Evolutionary conservation across 2,329 filamentous ascomycete species (phyloP).

Genomic region (Exutisphaerella laricina): DNA sequence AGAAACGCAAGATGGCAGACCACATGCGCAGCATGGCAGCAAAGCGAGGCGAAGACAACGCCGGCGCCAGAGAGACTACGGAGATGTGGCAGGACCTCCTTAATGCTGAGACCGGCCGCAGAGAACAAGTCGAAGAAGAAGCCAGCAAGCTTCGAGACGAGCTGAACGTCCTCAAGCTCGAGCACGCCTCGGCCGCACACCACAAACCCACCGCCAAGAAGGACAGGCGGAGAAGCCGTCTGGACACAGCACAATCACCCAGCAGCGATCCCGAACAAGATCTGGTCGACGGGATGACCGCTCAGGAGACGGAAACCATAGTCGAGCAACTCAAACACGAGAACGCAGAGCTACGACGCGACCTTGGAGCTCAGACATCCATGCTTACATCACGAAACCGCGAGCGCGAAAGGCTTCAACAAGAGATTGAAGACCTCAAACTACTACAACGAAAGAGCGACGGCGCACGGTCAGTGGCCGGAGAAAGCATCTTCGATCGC

Average conservation of each 20-base stretch:
- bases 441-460: slow-evolving; percentile 72
- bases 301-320: slow-evolving; percentile 45
- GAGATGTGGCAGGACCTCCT: slow-evolving; percentile 95
- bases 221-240: slow-evolving; percentile 30
- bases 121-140: slow-evolving; percentile 87
- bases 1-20: slow-evolving; percentile 81
- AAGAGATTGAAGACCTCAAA: slow-evolving; percentile 96
- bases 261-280: slow-evolving; percentile 34
- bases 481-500: slow-evolving; percentile 90
- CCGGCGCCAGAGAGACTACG: slow-evolving; percentile 42
- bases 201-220: slow-evolving; percentile 27
- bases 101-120: slow-evolving; percentile 80
- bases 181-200: slow-evolving; percentile 32
- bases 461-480: slow-evolving; percentile 53
- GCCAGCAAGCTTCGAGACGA: slow-evolving; percentile 80
- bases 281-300: slow-evolving; percentile 33
- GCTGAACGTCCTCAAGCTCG: slow-evolving; percentile 50
- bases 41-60: slow-evolving; percentile 27
- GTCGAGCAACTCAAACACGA: slow-evolving; percentile 92
- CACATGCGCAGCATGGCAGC: slow-evolving; percentile 59
- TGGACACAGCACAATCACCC: slow-evolving; percentile 26
- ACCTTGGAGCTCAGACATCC: slow-evolving; percentile 91
- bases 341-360: slow-evolving; percentile 83
- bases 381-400: slow-evolving; percentile 96
- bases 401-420: slow-evolving; percentile 89